A percentile compares a stretch with the other conserved stretches of the same genome.
Conservation (phyloP, 2,329 filamentous ascomycete species). For the Fusarium foetens region DNA sequence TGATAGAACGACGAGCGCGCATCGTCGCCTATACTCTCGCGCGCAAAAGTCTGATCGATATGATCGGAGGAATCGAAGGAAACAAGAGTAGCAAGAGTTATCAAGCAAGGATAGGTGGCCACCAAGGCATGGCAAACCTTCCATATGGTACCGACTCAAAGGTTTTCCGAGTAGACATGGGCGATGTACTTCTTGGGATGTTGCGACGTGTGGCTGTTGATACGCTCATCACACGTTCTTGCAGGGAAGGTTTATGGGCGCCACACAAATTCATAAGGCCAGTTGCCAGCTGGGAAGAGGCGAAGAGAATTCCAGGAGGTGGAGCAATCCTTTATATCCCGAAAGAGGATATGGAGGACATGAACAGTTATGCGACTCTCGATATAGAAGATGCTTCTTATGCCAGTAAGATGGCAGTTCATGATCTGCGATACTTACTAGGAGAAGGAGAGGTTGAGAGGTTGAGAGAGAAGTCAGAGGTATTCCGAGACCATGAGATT, state of each 20-base stretch:
- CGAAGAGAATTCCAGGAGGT: slow-evolving; percentile 52
- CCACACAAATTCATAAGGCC: slow-evolving; percentile 53
- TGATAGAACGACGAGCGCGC: slow-evolving; percentile 22
- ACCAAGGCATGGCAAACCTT: slow-evolving; percentile 44
- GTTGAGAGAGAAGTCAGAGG: slow-evolving; percentile 49
- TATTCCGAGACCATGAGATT: slow-evolving; percentile 53
- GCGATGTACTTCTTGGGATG: slow-evolving; percentile 59
- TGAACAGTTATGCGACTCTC: slow-evolving; percentile 57
- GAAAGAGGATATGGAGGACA: slow-evolving; percentile 33
- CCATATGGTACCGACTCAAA: background rate
- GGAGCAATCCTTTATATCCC: slow-evolving; percentile 60
- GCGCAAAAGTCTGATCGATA: slow-evolving; percentile 46
- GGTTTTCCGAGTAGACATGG: slow-evolving; percentile 64
- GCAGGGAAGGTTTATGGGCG: slow-evolving; percentile 6
- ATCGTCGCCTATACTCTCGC: slow-evolving; percentile 42
- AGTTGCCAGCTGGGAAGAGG: slow-evolving; percentile 57
- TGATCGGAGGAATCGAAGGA: slow-evolving; percentile 12
- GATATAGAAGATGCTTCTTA: slow-evolving; percentile 51
- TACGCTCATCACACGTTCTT: slow-evolving; percentile 51
- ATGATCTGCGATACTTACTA: slow-evolving; percentile 63
- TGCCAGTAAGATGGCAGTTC: slow-evolving; percentile 57
- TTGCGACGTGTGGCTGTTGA: slow-evolving; percentile 60
- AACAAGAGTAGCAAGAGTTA: background rate
- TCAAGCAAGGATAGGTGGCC: slow-evolving; percentile 23
- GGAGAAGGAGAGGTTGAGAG: slow-evolving; percentile 57